Evolutionary conservation across 768 basidiomycete genomes (phyloP), one percentile per base, ranked within the genome.

Genomic region (Pleurotus eryngii): DNA sequence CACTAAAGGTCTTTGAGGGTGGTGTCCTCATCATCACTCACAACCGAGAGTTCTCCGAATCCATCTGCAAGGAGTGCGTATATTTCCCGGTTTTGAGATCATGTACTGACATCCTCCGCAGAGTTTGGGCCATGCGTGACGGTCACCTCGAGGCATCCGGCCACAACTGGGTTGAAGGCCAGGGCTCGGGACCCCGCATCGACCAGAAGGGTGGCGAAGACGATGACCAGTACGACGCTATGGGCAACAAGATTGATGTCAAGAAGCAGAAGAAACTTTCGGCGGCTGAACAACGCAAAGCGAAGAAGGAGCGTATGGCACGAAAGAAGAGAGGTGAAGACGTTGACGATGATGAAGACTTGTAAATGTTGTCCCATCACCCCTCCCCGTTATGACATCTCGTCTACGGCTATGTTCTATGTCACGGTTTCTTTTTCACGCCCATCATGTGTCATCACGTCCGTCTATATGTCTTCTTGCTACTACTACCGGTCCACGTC

Each of bases 81-180:
- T 3, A 35, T 35, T 1, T 35, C 30, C 11, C 11, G 11, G 9
- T 35, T 9, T 9, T 11, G 9, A 35, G 8, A 35, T 35, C 30
- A 35, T 35, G 11, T 9, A 35, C 30, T 35, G 7, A 35, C 30
- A 8, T 11, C 30, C 30, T 30, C 30, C 30, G 30, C 30, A 35
- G 30, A 79, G 95, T 98, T 42, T 98, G 97, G 97, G 96, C 97
- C 40, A 99, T 98, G 97, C 87, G 90, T 50, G 93, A 98, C 71
- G 97, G 97, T 67, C 87, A 80, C 65, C 86, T 98, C 62, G 93
- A 95, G 79, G 94, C 96, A 5, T 98, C 95, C 45, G 95, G 95
- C 60, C 94, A 96, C 82, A 96, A 97, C 84, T 97, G 95, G 96
- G 94, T 97, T 68, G 97, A 98, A 76, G 97, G 97, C 48, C 97